A percentile compares a stretch with the other conserved stretches of the same genome.
phyloP scores from a whole-genome alignment of 2,329 filamentous ascomycete genomes.

The Botrytis deweyae region DNA sequence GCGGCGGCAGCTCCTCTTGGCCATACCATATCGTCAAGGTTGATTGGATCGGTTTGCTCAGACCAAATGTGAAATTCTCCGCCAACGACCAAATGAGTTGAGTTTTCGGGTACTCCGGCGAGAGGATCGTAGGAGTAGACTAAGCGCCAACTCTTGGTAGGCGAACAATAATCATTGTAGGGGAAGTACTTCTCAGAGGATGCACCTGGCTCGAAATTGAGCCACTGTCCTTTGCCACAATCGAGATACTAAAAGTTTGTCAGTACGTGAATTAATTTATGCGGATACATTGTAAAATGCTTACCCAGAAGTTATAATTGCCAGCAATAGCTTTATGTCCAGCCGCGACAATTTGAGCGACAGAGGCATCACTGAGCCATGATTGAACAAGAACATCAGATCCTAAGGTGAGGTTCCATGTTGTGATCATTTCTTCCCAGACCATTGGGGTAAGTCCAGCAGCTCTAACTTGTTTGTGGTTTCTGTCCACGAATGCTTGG shows the following conservation, averaged over 20 bases:
- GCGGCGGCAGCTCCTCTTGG: slow-evolving; percentile 71
- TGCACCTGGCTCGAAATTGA: slow-evolving; percentile 64
- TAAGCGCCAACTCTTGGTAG: slow-evolving; percentile 77
- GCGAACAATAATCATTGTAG: slow-evolving; percentile 78
- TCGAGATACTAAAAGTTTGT: slow-evolving; percentile 65
- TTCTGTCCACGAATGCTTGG: slow-evolving; percentile 72
- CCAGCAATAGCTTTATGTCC: slow-evolving; percentile 74
- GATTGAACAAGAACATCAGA: slow-evolving; percentile 73
- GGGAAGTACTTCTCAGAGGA: slow-evolving; percentile 58
- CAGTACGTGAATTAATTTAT: slow-evolving; percentile 24
- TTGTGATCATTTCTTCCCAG: slow-evolving; percentile 83
- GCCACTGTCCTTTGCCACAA: slow-evolving; percentile 77
- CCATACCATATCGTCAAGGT: slow-evolving; percentile 75
- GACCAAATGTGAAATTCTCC: slow-evolving; percentile 82
- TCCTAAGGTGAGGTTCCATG: slow-evolving; percentile 74
- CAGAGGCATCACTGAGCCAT: slow-evolving; percentile 65
- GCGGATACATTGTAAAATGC: slow-evolving; percentile 31
- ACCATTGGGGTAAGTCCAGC: slow-evolving; percentile 71
- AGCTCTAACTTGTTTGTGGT: slow-evolving; percentile 63
- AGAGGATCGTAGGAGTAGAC: slow-evolving; percentile 80
- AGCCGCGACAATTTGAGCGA: slow-evolving; percentile 57
- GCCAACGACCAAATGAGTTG: slow-evolving; percentile 69
- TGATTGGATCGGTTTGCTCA: slow-evolving; percentile 75
- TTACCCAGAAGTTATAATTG: slow-evolving; percentile 75
- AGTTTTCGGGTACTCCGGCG: slow-evolving; percentile 57